A percentile compares a stretch with the other conserved stretches of the same genome.
Evolutionary conservation across 2,329 filamentous ascomycete species (phyloP).

Genomic region (Grosmannia huntii): DNA sequence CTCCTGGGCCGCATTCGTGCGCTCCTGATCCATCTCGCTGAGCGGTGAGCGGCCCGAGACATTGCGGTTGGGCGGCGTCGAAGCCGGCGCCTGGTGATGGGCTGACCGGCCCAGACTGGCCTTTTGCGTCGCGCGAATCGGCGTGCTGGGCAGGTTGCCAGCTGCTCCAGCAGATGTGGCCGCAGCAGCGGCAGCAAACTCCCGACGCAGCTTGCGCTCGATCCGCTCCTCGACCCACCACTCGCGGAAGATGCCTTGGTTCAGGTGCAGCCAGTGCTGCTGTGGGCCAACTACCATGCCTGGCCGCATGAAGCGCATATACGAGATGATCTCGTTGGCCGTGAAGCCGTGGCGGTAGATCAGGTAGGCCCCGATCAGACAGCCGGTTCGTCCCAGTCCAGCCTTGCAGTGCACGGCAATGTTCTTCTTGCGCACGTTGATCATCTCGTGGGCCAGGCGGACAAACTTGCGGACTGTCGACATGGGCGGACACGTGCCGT

Average conservation of each 20-base stretch:
- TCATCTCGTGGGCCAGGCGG: slow-evolving; percentile 86
- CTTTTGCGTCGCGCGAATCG: slow-evolving; percentile 49
- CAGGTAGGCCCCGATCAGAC: slow-evolving; percentile 90
- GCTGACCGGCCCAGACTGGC: slow-evolving; percentile 36
- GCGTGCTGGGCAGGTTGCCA: slow-evolving; percentile 38
- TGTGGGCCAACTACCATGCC: slow-evolving; percentile 98
- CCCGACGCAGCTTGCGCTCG: slow-evolving; percentile 51
- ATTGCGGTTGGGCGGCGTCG: slow-evolving; percentile 73
- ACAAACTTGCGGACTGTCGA: slow-evolving; percentile 90
- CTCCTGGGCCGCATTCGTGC: slow-evolving; percentile 58
- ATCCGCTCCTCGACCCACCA: slow-evolving; percentile 93
- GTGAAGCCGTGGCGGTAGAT: slow-evolving; percentile 97
- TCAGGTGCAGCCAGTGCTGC: slow-evolving; percentile 96
- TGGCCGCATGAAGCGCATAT: slow-evolving; percentile 97
- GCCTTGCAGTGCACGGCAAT: slow-evolving; percentile 99
- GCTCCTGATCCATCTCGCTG: slow-evolving; percentile 85
- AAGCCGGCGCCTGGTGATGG: slow-evolving; percentile 22
- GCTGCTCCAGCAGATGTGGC: background rate
- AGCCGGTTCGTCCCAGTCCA: slow-evolving; percentile 86
- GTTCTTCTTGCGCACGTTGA: slow-evolving; percentile 77
- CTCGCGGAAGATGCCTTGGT: slow-evolving; percentile 93
- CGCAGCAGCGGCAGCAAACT: slow-evolving; percentile 32
- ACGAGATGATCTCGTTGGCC: slow-evolving; percentile 92
- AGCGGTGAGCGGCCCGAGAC: slow-evolving; percentile 69
- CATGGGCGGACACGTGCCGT: slow-evolving; percentile 87